phyloP scores from a whole-genome alignment of 345 rosid species.

The Eucalyptus tenuipes region DNA sequence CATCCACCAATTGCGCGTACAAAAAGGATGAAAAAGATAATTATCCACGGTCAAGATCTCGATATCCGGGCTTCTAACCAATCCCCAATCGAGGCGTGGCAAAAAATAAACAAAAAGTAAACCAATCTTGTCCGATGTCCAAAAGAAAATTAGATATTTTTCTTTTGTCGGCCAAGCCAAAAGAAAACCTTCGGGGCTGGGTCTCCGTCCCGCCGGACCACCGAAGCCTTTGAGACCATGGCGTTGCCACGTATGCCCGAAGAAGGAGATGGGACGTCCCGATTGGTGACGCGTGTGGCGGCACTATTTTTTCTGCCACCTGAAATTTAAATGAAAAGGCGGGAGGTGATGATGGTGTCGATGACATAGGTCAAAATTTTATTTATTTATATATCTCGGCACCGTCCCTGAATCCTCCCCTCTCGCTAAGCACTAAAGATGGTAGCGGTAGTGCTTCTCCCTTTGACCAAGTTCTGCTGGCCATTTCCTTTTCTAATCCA shows the following conservation, averaged over 20 bases:
- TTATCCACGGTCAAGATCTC: background rate
- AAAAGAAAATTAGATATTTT: background rate
- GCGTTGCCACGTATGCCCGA: background rate
- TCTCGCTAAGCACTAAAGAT: background rate
- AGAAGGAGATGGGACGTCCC: background rate
- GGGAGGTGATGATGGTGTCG: background rate
- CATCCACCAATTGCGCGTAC: background rate
- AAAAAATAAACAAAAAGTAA: background rate
- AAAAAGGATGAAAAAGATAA: background rate
- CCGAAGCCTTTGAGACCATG: background rate
- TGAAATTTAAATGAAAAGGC: background rate
- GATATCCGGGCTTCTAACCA: background rate
- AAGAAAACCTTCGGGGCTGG: background rate
- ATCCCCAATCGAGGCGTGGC: background rate
- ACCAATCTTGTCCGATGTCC: background rate
- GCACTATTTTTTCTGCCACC: background rate
- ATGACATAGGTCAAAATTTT: background rate
- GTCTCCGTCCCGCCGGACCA: background rate
- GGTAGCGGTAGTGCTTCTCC: background rate
- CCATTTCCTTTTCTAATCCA: background rate
- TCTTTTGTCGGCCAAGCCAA: background rate
- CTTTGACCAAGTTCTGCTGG: background rate
- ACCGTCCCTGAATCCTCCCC: background rate
- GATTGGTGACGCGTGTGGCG: background rate
- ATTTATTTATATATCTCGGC: background rate